phyloP scores from a whole-genome alignment of 2,329 filamentous ascomycete genomes.

The Calonectria pteridis region DNA sequence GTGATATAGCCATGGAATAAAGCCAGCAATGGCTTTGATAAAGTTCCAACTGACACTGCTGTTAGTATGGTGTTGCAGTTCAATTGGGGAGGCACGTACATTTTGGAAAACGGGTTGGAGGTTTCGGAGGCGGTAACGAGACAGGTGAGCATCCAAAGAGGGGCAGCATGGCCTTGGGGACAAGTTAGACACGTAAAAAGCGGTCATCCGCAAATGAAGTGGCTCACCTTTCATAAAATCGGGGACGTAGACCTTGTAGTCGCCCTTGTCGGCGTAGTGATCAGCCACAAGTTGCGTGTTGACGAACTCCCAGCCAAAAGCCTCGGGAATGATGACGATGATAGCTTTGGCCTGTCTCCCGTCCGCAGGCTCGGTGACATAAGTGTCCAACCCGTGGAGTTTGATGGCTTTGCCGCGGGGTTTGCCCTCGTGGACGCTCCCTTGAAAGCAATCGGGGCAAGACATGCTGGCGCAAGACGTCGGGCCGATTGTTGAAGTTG shows the following conservation, averaged over 20 bases:
- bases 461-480: constrained; percentile 43
- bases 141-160: constrained; percentile 46
- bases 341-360: constrained; percentile 55
- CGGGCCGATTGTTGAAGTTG: neutral
- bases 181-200: neutral
- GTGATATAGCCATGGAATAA: constrained; percentile 49
- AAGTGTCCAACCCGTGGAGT: constrained; percentile 62
- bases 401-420: constrained; percentile 59
- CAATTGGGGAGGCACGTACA: constrained; percentile 38
- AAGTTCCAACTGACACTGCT: constrained; percentile 39
- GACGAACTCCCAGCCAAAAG: constrained; percentile 66
- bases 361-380: constrained; percentile 55
- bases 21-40: constrained; percentile 37
- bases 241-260: constrained; percentile 65
- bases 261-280: constrained; percentile 62
- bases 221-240: constrained; percentile 63
- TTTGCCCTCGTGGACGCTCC: constrained; percentile 57
- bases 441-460: constrained; percentile 60
- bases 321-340: constrained; percentile 67
- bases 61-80: neutral
- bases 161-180: constrained; percentile 46
- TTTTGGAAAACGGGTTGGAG: constrained; percentile 44
- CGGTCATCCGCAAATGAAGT: too few species aligned
- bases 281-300: constrained; percentile 68
- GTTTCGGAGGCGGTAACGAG: constrained; percentile 42